Base-by-base conservation (phyloP, 2,329 filamentous ascomycete species). In the Xylaria sp. region DNA sequence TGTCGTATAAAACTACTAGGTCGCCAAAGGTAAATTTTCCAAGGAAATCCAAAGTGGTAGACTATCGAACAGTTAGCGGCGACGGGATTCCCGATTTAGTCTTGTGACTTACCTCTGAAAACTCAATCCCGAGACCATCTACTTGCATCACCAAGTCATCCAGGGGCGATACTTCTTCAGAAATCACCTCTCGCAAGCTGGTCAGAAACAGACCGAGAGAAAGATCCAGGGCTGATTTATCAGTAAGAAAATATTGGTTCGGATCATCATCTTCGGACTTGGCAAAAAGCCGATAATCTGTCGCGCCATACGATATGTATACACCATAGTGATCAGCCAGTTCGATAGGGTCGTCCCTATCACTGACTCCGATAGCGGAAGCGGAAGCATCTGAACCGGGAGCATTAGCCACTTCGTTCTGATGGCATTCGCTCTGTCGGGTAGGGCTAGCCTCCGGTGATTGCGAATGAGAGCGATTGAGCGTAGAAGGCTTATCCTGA, bases 111-210 rank as follows among this genome's bases (percentile, higher is more conserved):
- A 79, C 77, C 75, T 79, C 76, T 58, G 75, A 75, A 65, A 79
- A 77, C 58, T 78, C 76, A 18, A 79, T 66, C 23, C 76, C 77
- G 56, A 79, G 69, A 15, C 76, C 76, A 63, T 79, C 77, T 48
- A 79, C 71, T 61, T 76, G 72, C 72, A 79, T 70, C 39, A 77
- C 75, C 52, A 79, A 64, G 60, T 79, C 77, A 65, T 79, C 76
- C 15, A 79, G 66, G 57, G 76, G 76, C 43, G 77, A 78, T n/a
- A 79, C 69, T 50, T 79, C 77, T 23, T 77, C 75, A 6, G 75
- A 73, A 53, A 79, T 73, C 3, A 79, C 74, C 34, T 76, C 73
- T 15, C 77, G 76, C 60, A 79, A 63, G 59, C 72, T 76, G 8
- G 72, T 70, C 36, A 79, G 28, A 30, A 79, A 78, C 23, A 74